These are phyloP conservation scores for Phytophthora aleatoria DNA, from an alignment of 352 stramenopile species.

Conservation along the genomic window DNA sequence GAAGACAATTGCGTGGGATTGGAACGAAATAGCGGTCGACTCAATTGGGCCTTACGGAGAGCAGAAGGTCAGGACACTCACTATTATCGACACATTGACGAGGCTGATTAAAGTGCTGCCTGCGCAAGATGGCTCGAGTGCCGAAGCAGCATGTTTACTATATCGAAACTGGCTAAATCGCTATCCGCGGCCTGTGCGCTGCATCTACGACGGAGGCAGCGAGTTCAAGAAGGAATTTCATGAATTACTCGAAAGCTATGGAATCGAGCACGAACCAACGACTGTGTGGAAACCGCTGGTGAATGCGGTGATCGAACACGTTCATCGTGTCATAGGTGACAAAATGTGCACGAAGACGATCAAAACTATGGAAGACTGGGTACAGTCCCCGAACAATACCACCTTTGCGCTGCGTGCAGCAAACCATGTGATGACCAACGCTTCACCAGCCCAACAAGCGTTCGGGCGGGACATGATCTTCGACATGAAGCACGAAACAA, in stretches of 20 bases:
- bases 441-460: neutral
- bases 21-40: neutral
- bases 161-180: neutral
- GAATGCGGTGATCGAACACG: neutral
- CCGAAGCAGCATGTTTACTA: neutral
- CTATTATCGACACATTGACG: conserved; percentile 8
- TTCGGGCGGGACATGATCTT: neutral
- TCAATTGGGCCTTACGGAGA: conserved; percentile 1
- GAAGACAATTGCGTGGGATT: neutral
- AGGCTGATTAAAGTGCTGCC: conserved; percentile 2
- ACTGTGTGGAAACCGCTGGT: neutral
- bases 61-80: neutral
- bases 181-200: neutral
- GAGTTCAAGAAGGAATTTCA: conserved; percentile 1
- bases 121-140: neutral
- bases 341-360: neutral
- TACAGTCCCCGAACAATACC: neutral
- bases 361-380: neutral
- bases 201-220: neutral
- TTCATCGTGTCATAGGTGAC: neutral
- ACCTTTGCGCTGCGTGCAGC: neutral
- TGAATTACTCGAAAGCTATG: neutral
- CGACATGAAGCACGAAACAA: conserved; percentile 2
- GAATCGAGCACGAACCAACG: neutral
- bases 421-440: neutral